Evolutionary conservation across 768 basidiomycete genomes (phyloP), one percentile per base, ranked within the genome.

Genomic region (Plicaturopsis crispa): DNA sequence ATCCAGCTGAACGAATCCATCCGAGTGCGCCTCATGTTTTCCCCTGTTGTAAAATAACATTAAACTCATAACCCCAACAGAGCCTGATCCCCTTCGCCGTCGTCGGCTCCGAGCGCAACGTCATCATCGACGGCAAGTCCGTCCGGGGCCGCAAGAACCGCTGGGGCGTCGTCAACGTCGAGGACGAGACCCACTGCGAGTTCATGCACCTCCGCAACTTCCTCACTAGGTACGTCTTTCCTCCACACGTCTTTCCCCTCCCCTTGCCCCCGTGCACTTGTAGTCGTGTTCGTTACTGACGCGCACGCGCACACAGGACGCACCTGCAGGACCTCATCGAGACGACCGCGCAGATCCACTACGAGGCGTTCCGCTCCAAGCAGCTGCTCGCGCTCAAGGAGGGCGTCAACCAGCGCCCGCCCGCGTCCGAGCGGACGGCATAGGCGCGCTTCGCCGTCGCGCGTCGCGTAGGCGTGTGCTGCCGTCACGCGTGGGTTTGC

Each of bases 361-460:
- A 98, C 60, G 94, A 99, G 70, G 91, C 93, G 6, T 99, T 99
- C 90, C 81, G 94, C 48, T 94, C 91, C 51, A 97, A 97, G 69
- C 94, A 99, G 68, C 65, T 98, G 49, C 72, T 97, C 33, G 94
- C 94, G 11, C 77, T 98, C 53, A 98, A 98, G 73, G 94, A 98
- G 65, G 86, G 87, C 26, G 90, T 90, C 43, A 82, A 77, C 60
- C 74, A 78, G 57, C 73, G 76, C 46, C 80, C 80, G 10, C 58
- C 12, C 8, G 33, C 33, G 8, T 10, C 26, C 26, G 8, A 14
- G 14, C 14, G 14, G 14, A 28, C 10, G 26, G 26, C 26, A 14
- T 28, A n/a, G n/a, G n/a, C 14, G 26, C 26, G 26, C 14, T 28
- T 28, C 26, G 26, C 26, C 26, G 14, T 28, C n/a, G n/a, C n/a